A percentile compares a stretch with the other conserved stretches of the same genome.
phyloP scores from a whole-genome alignment of 2,329 filamentous ascomycete species.

The Incumbomyces lentus region DNA sequence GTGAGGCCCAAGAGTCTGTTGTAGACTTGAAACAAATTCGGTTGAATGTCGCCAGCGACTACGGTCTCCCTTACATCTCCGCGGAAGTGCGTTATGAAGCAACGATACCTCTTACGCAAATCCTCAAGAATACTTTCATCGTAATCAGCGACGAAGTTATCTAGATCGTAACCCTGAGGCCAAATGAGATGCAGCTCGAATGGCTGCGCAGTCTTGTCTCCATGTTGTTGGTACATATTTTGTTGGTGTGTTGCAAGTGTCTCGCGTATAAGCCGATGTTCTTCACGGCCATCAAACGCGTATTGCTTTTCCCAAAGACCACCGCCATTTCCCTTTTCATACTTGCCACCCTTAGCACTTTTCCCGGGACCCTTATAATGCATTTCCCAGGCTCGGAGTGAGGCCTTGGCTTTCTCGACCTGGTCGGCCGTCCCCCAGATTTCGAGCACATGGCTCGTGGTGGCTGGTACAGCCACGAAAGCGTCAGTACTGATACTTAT shows the following conservation, averaged over 20 bases:
- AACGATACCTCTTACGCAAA: conserved; percentile 9
- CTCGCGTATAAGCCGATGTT: conserved; percentile 13
- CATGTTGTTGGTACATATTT: conserved; percentile 11
- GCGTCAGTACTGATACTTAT: conserved; percentile 8
- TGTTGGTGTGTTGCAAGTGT: conserved; percentile 7
- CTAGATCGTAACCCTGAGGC: conserved; percentile 16
- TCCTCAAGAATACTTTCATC: conserved; percentile 10
- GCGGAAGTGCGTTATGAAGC: conserved; percentile 10
- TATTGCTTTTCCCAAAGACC: conserved; percentile 10
- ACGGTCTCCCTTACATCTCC: conserved; percentile 2
- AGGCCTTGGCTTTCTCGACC: conserved; percentile 9
- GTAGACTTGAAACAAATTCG: conserved; percentile 10
- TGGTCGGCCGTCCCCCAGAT: conserved; percentile 16
- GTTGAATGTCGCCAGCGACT: conserved; percentile 10
- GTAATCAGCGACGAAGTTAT: conserved; percentile 13
- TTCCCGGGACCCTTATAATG: conserved; percentile 6
- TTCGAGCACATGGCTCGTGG: conserved; percentile 7
- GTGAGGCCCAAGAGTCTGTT: conserved; percentile 15
- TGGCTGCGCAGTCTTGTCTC: conserved; percentile 8
- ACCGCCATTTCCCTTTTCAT: conserved; percentile 8
- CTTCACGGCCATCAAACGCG: conserved; percentile 18
- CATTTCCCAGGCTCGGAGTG: conserved; percentile 12
- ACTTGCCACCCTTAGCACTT: background rate
- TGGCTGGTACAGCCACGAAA: conserved; percentile 12
- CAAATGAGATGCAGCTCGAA: conserved; percentile 16